Base-by-base conservation (phyloP, 2,329 filamentous ascomycete species). In the Beauveria sp. region DNA sequence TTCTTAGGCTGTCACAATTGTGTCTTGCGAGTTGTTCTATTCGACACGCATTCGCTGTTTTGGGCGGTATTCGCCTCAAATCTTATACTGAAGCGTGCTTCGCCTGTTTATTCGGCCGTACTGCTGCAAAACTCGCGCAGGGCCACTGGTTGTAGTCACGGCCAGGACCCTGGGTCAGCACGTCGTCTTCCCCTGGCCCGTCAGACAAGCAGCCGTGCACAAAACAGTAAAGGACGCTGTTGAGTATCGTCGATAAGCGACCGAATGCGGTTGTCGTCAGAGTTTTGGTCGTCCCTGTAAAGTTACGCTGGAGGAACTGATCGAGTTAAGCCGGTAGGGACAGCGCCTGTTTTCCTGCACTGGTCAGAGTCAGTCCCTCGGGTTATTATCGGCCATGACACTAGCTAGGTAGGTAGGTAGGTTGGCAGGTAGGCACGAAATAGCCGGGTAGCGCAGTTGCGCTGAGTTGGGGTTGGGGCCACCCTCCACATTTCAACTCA, bases 371-470 rank as follows among this genome's bases (percentile, higher is more conserved):
- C 30, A 55, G 48, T 34, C 26, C 47, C 40, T 62, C 60, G 60
- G 60, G 55, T 62, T 59, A 62, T 62, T 55, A 58, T 62, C 60
- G 60, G 60, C 60, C 60, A 62, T 34, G 60, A 50, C 54, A 62
- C 47, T 41, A 51, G 40, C 16, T 43, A 43, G 40, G 30, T 43
- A 41, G 37, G 37, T 40, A 40, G 37, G 7, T 28, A 28, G 6
- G 6, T 40, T 24, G 2, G 22, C 22, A 43, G 41, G 18, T 43
- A 43, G 41, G 41, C 28, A 51, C 48, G 26, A 53, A 59, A 53
- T 46, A 53, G 24, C 56, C 12, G 48, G 56, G 47, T 22, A n/a
- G 47, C 24, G 47, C 9, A 51, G 16, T 47, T 34, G 43, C 28
- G 28, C 54, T 56, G 43, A 56, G 47, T 34, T 34, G 30, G 43